Evolutionary conservation across 169 alveolate genomes (phyloP).

Genomic region (Eimeria maxima): DNA sequence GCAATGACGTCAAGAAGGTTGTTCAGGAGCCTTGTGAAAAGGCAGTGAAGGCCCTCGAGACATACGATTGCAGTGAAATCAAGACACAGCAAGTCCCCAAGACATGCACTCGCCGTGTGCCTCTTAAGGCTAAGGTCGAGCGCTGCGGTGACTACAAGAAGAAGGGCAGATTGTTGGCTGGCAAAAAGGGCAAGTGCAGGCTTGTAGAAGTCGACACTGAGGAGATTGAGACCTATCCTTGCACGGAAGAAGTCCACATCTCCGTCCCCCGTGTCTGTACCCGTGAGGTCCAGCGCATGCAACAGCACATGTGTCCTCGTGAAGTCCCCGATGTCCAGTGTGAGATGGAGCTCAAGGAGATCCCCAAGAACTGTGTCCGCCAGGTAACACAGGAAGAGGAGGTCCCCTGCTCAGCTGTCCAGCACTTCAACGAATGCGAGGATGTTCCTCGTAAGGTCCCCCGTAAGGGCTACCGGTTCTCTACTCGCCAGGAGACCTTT

Average conservation of each 20-base stretch:
- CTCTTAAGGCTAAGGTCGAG: slow-evolving; percentile 71
- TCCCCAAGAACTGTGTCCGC: slow-evolving; percentile 66
- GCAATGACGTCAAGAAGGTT: slow-evolving; percentile 55
- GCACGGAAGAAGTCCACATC: slow-evolving; percentile 77
- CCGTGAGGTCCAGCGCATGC: slow-evolving; percentile 28
- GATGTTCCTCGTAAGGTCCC: slow-evolving; percentile 63
- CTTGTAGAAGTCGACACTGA: slow-evolving; percentile 64
- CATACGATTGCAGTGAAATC: slow-evolving; percentile 79
- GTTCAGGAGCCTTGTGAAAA: slow-evolving; percentile 77
- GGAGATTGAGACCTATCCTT: slow-evolving; percentile 79
- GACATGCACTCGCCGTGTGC: slow-evolving; percentile 74
- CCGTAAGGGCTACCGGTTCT: slow-evolving; percentile 45
- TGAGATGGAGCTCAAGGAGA: slow-evolving; percentile 70
- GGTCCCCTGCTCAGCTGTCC: slow-evolving; percentile 67
- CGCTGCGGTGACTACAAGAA: slow-evolving; percentile 64
- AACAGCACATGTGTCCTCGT: slow-evolving; percentile 66
- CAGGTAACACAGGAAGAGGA: slow-evolving; percentile 79
- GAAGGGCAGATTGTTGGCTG: slow-evolving; percentile 75
- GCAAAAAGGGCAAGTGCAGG: slow-evolving; percentile 79
- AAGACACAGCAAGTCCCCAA: slow-evolving; percentile 77
- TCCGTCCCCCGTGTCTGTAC: slow-evolving; percentile 77
- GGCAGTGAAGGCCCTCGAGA: slow-evolving; percentile 51
- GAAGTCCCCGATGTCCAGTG: slow-evolving; percentile 76
- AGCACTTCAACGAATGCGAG: slow-evolving; percentile 63
- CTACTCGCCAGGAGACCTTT: slow-evolving; percentile 48